Evolutionary conservation across 352 stramenopile genomes (phyloP).

Genomic region (Phytophthora cactorum): DNA sequence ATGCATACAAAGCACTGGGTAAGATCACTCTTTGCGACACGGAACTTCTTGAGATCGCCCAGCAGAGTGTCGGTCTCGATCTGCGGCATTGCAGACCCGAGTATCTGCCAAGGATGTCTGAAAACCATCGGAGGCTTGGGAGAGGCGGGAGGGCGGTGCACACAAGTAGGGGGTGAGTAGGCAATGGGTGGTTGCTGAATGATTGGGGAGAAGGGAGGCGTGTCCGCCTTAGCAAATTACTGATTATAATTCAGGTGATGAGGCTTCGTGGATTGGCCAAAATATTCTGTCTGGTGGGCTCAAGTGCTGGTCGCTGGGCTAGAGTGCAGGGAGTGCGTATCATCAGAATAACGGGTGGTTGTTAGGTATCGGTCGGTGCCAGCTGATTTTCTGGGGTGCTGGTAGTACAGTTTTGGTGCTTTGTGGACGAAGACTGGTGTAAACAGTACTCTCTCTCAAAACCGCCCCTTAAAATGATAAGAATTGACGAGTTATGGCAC

Average conservation of each 20-base stretch:
- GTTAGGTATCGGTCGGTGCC: constrained; percentile 1
- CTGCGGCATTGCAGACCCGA: background rate
- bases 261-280: background rate
- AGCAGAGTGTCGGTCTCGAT: background rate
- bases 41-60: background rate
- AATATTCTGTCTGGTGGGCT: background rate
- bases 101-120: background rate
- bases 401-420: background rate
- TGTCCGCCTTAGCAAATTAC: background rate
- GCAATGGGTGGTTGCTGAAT: background rate
- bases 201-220: background rate
- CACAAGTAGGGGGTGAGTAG: background rate
- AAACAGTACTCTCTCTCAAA: background rate
- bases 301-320: background rate
- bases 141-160: too few relatives aligned
- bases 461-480: too few relatives aligned
- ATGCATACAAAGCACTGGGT: constrained; percentile 8
- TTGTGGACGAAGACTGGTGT: background rate
- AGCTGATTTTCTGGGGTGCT: background rate
- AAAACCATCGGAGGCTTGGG: background rate
- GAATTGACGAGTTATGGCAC: too few relatives aligned
- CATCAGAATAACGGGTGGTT: background rate
- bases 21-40: constrained; percentile 11
- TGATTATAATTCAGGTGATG: background rate
- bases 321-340: background rate